A percentile compares a stretch with the other conserved stretches of the same genome.
phyloP scores from a whole-genome alignment of 768 basidiomycete species.

The Nidularia pulvinata region DNA sequence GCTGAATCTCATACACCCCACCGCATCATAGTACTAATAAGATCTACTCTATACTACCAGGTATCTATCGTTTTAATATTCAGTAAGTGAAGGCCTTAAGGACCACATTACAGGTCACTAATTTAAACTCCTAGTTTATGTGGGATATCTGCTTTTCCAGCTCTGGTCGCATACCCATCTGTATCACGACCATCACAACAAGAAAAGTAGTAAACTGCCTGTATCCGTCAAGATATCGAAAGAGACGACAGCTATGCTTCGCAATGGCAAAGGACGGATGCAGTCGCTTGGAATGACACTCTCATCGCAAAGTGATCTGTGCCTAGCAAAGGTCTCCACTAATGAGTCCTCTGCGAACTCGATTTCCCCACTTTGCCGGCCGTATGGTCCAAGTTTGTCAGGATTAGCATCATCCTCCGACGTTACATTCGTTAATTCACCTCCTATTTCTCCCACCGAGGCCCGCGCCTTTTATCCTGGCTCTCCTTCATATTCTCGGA shows the following conservation, averaged over 20 bases:
- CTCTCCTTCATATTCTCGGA: not conserved
- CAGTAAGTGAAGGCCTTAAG: constrained; percentile 40
- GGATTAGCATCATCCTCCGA: constrained; percentile 7
- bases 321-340: not conserved
- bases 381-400: constrained; percentile 11
- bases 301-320: too few relatives aligned
- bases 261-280: constrained; percentile 5
- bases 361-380: constrained; percentile 11
- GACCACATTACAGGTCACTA: constrained; percentile 1
- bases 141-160: constrained; percentile 74
- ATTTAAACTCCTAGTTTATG: constrained; percentile 51
- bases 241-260: constrained; percentile 22
- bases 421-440: constrained; percentile 9
- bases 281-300: not conserved
- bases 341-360: constrained; percentile 3
- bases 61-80: constrained; percentile 78
- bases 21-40: not conserved
- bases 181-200: constrained; percentile 49
- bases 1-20: constrained; percentile 14
- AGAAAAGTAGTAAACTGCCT: constrained; percentile 39
- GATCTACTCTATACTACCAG: constrained; percentile 24
- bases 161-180: constrained; percentile 76
- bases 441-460: not conserved
- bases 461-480: too few relatives aligned
- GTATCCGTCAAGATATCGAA: constrained; percentile 23